Evolutionary conservation across 768 basidiomycete genomes (phyloP).

Genomic region (Pulveroboletus sp.): DNA sequence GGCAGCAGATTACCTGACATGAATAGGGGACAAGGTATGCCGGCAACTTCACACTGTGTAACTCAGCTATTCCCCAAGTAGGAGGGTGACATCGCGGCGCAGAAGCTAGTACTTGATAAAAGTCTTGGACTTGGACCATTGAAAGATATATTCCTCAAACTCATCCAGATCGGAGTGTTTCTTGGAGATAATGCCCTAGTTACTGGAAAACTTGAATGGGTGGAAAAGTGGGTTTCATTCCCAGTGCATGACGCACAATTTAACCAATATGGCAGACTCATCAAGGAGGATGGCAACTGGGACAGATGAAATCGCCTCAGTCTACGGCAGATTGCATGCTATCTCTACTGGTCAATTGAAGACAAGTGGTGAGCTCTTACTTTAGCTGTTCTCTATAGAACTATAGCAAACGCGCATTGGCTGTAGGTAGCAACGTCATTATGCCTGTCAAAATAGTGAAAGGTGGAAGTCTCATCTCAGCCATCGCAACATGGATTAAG

Average conservation of each 20-base stretch:
- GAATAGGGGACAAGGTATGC: no score
- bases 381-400: constrained; percentile 60
- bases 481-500: no score
- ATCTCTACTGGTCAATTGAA: constrained; percentile 89
- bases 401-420: no score
- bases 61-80: no score
- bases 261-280: constrained; percentile 47
- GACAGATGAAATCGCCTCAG: no score
- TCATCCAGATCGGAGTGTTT: constrained; percentile 89
- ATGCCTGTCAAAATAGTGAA: no score
- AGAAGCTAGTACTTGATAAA: no score
- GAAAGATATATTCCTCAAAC: constrained; percentile 88
- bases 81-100: no score
- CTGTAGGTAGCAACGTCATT: no score
- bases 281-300: constrained; percentile 91
- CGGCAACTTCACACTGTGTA: no score
- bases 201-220: constrained; percentile 58
- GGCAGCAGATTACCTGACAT: no score
- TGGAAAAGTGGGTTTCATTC: constrained; percentile 74
- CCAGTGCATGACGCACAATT: not conserved
- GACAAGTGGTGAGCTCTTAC: constrained; percentile 74
- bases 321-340: constrained; percentile 57
- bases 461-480: no score
- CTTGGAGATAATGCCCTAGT: constrained; percentile 71
- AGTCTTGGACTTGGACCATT: constrained; percentile 84